Base-by-base conservation (phyloP, 1,284 basidiomycete species). In the Pseudozyma flocculosa region DNA sequence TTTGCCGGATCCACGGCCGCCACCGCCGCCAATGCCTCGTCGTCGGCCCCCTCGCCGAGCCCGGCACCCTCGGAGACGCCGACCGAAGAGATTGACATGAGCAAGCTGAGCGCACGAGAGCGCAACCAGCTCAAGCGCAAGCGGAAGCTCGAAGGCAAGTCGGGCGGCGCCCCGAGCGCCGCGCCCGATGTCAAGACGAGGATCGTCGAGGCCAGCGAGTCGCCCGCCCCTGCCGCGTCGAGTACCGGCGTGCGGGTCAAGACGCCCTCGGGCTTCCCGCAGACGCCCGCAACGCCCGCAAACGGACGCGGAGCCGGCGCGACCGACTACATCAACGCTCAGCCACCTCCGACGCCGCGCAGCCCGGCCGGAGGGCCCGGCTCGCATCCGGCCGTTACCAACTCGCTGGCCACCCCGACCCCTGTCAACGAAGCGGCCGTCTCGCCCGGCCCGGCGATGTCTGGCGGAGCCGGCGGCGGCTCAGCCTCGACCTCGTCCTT, bases 81-180 rank as follows among this genome's bases (percentile, higher is more conserved):
- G 4, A 43, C 49, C 22, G 70, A 67, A 9, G 71, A 72, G n/a
- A 55, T 70, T 36, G 70, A 72, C 48, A 47, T 72, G 52, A 69
- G 71, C 49, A 64, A 70, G 46, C 65, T 78, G 40, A 74, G 71
- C 40, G 90, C 90, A 17, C 84, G 92, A 43, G 92, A 95, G 76
- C 86, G 88, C 32, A 95, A 94, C 76, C 84, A 90, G 42, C 82
- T 94, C 32, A 95, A 95, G 76, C 84, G 92, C 18, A 94, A 94
- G 73, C 86, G 91, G 45, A 95, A 94, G 74, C 82, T 85, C 15
- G 90, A 90, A n/a, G 90, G 87, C 68, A 79, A 80, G 45, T 44
- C 43, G 11, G 53, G 61, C 19, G 46, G 15, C 13, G 34, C 44
- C 15, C 22, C 38, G 4, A 14, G 22, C 10, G 22, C 36, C 10